Evolutionary conservation across 2,329 filamentous ascomycete genomes (phyloP).

Genomic region (Emericellopsis cladophorae): DNA sequence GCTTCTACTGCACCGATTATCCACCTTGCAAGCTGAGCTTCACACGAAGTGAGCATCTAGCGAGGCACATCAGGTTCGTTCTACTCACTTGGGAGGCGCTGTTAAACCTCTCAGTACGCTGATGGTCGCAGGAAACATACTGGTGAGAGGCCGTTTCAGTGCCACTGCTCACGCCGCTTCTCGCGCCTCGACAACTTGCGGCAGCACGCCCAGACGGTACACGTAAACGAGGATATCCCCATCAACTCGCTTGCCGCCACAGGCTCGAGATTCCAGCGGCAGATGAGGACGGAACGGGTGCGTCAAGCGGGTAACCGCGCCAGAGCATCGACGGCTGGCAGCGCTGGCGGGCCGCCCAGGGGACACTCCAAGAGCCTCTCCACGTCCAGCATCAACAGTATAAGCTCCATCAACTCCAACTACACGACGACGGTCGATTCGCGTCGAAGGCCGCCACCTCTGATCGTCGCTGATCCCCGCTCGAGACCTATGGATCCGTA

Average conservation of each 20-base stretch:
- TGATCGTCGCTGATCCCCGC: slow-evolving; percentile 69
- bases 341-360: slow-evolving; percentile 54
- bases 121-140: slow-evolving; percentile 68
- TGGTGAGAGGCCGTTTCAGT: slow-evolving; percentile 91
- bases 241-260: slow-evolving; percentile 86
- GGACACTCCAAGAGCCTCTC: slow-evolving; percentile 81
- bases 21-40: slow-evolving; percentile 92
- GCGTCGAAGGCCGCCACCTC: slow-evolving; percentile 63
- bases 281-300: slow-evolving; percentile 78
- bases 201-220: slow-evolving; percentile 94
- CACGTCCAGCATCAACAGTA: slow-evolving; percentile 73
- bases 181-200: slow-evolving; percentile 89
- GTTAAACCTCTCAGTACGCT: not conserved
- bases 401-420: slow-evolving; percentile 52
- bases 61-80: slow-evolving; percentile 74
- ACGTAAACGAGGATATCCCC: slow-evolving; percentile 95
- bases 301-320: slow-evolving; percentile 61
- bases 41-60: slow-evolving; percentile 88
- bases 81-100: not conserved
- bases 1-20: slow-evolving; percentile 92
- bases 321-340: slow-evolving; percentile 66
- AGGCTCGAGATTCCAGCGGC: slow-evolving; percentile 81
- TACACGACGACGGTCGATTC: slow-evolving; percentile 54
- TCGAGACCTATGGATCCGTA: slow-evolving; percentile 57
- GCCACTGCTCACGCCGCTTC: slow-evolving; percentile 86